A percentile compares a stretch with the other conserved stretches of the same genome.
These are phyloP conservation scores for Helenozyma rhizophorensis DNA, from an alignment of 805 yeast species.

Conservation along the genomic window DNA sequence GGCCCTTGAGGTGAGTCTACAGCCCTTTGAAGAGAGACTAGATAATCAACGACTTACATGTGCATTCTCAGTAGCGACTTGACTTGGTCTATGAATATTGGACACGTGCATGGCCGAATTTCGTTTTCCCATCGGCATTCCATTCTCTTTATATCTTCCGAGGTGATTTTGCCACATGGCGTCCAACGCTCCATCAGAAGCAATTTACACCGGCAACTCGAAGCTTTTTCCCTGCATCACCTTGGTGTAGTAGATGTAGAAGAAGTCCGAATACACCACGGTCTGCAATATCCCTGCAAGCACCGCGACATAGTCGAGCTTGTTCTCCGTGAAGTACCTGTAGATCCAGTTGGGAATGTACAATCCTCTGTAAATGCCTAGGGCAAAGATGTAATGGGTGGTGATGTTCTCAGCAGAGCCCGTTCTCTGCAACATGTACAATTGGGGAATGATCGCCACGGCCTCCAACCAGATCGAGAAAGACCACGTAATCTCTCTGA, in stretches of 20 bases:
- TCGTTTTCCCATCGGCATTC: no score
- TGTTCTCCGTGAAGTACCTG: constrained; percentile 63
- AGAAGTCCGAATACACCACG: constrained; percentile 87
- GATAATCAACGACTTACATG: no score
- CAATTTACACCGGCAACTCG: constrained; percentile 60
- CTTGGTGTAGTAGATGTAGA: constrained; percentile 76
- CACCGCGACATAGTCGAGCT: constrained; percentile 66
- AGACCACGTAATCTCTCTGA: constrained; percentile 73
- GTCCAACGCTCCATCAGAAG: no score
- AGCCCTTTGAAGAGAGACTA: no score
- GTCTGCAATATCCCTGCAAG: constrained; percentile 85
- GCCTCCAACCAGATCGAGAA: constrained; percentile 91
- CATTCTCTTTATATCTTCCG: no score
- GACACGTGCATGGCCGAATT: no score
- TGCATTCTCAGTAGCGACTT: no score
- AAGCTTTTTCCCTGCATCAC: constrained; percentile 78
- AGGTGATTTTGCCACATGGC: no score
- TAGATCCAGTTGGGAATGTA: constrained; percentile 95
- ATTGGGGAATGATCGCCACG: constrained; percentile 88
- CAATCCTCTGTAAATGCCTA: constrained; percentile 84
- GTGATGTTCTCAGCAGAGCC: constrained; percentile 88
- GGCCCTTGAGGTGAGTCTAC: no score
- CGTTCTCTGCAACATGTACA: constrained; percentile 82
- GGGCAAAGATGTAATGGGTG: constrained; percentile 87
- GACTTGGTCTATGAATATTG: no score